Evolutionary conservation across 2,329 filamentous ascomycete genomes (phyloP).

Genomic region (Penicillium sp.): DNA sequence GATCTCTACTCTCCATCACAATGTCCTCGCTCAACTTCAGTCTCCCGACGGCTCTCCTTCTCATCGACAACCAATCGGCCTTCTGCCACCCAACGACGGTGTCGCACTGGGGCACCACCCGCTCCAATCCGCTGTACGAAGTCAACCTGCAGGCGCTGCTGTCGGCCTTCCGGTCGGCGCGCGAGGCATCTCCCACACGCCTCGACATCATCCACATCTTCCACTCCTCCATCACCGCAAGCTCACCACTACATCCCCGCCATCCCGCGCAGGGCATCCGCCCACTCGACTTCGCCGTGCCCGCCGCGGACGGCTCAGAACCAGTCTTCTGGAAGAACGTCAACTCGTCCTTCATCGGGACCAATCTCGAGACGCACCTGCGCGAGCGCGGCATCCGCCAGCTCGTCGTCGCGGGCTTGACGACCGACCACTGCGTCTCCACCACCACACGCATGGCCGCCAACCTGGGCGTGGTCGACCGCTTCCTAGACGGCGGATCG

Average conservation of each 20-base stretch:
- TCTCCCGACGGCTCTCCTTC: conserved; percentile 43
- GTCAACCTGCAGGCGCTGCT: conserved; percentile 43
- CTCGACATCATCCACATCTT: conserved; percentile 47
- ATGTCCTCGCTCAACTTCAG: conserved; percentile 20
- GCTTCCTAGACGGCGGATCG: conserved; percentile 17
- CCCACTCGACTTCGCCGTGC: conserved; percentile 32
- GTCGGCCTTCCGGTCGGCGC: conserved; percentile 33
- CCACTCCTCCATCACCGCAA: conserved; percentile 41
- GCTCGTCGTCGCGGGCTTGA: conserved; percentile 45
- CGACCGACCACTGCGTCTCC: conserved; percentile 52
- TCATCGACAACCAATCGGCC: conserved; percentile 50
- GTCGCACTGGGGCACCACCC: conserved; percentile 41
- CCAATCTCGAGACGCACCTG: conserved; percentile 41
- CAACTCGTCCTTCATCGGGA: conserved; percentile 50
- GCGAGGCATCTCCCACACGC: conserved; percentile 4
- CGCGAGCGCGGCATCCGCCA: conserved; percentile 35
- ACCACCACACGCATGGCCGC: conserved; percentile 50
- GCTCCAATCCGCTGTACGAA: conserved; percentile 49
- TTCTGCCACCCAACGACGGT: conserved; percentile 35
- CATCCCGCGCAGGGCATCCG: conserved; percentile 27
- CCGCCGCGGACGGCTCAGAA: conserved; percentile 35
- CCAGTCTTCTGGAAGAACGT: conserved; percentile 45
- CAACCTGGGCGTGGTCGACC: conserved; percentile 46
- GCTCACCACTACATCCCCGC: conserved; percentile 39
- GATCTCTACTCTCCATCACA: not conserved